Conservation (phyloP, 345 rosid species). For the Eucalyptus urophylla region DNA sequence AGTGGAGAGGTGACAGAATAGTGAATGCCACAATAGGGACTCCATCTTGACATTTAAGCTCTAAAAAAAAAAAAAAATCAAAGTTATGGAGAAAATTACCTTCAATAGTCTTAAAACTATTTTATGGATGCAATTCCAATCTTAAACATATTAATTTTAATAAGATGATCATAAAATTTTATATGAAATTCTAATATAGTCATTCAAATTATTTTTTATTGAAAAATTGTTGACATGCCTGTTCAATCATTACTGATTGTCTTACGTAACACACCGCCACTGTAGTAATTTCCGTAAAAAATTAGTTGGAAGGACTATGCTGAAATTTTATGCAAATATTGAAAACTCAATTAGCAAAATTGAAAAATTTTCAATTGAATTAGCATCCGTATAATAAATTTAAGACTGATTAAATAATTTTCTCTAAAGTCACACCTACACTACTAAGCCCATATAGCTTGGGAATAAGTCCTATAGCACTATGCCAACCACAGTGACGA, state of each 20-base stretch:
- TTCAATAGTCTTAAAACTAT: background rate
- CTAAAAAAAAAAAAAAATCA: background rate
- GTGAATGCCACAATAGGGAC: background rate
- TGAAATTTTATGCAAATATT: fast-evolving
- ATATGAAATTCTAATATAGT: fast-evolving
- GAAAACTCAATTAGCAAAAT: background rate
- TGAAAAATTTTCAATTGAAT: fast-evolving
- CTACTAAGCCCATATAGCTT: background rate
- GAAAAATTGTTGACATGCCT: fast-evolving
- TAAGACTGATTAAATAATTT: fast-evolving
- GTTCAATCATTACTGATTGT: fast-evolving
- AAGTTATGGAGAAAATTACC: background rate
- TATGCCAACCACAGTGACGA: background rate
- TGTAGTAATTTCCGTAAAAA: fast-evolving
- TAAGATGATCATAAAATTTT: background rate
- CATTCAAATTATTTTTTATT: background rate
- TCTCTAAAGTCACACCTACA: fast-evolving
- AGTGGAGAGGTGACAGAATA: background rate
- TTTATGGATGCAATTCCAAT: background rate
- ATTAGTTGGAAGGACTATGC: fast-evolving
- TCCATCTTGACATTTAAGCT: background rate
- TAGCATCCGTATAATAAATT: fast-evolving
- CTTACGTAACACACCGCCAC: fast-evolving
- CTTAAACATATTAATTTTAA: background rate
- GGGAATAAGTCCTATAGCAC: background rate